Conservation (phyloP, 768 basidiomycete genomes). For the Trametes coccinea region DNA sequence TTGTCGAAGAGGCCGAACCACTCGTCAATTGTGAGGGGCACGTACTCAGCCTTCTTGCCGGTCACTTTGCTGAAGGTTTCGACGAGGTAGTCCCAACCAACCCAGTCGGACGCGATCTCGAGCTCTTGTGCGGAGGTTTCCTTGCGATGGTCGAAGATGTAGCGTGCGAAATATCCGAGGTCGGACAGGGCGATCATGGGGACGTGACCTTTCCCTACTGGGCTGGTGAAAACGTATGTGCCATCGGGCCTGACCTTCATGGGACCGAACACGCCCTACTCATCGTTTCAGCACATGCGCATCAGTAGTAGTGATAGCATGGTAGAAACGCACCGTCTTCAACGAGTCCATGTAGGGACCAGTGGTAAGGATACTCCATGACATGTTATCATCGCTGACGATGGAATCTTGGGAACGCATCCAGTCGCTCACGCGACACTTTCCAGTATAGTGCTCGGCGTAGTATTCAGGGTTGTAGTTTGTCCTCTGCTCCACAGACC, state of each 20-base stretch:
- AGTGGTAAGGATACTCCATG: constrained; percentile 16
- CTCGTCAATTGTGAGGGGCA: background rate
- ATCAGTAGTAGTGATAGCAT: too few relatives aligned
- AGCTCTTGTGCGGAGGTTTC: constrained; percentile 29
- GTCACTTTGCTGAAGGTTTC: too few relatives aligned
- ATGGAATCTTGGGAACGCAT: constrained; percentile 33
- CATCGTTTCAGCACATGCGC: too few relatives aligned
- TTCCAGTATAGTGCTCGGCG: constrained; percentile 41
- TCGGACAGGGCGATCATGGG: constrained; percentile 30
- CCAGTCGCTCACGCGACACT: constrained; percentile 42
- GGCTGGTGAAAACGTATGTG: constrained; percentile 32
- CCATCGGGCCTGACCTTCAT: constrained; percentile 29
- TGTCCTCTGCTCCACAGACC: constrained; percentile 14
- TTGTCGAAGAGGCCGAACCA: too few relatives aligned
- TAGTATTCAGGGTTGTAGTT: constrained; percentile 33
- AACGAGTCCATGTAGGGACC: too few relatives aligned
- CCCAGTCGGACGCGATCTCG: constrained; percentile 27
- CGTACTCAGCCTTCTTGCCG: too few relatives aligned
- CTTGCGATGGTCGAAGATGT: constrained; percentile 23
- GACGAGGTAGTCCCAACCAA: too few relatives aligned
- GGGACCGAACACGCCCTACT: constrained; percentile 21
- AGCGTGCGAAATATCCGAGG: constrained; percentile 34
- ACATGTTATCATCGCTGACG: constrained; percentile 12
- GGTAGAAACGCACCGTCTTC: too few relatives aligned
- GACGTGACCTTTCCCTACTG: constrained; percentile 31